A percentile compares a stretch with the other conserved stretches of the same genome.
phyloP scores from a whole-genome alignment of 1,284 basidiomycete species.

The Ceratobasidium sp. region DNA sequence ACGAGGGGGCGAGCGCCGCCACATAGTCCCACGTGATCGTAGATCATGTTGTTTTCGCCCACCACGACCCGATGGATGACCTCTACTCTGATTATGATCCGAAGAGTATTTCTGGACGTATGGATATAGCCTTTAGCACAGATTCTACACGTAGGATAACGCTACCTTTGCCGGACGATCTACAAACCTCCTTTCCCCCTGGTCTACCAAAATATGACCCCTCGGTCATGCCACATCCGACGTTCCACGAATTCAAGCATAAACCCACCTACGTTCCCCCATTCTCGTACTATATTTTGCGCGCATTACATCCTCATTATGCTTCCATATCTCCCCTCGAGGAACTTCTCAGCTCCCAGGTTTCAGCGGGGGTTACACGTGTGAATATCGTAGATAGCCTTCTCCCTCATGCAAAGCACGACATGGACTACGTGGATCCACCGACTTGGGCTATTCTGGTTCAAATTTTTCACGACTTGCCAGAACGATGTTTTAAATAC shows the following conservation, averaged over 20 bases:
- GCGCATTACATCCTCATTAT: slow-evolving; percentile 18
- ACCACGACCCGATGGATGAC: slow-evolving; percentile 13
- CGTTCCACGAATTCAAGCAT: slow-evolving; percentile 2
- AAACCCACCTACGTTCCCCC: slow-evolving; percentile 14
- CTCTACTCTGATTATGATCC: slow-evolving; percentile 35
- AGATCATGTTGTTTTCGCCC: background rate
- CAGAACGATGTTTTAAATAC: slow-evolving; percentile 23
- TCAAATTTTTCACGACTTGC: slow-evolving; percentile 22
- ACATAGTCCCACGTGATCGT: slow-evolving; percentile 25
- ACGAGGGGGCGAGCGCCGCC: background rate
- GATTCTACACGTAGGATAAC: slow-evolving; percentile 12
- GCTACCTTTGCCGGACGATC: background rate
- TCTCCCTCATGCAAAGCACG: slow-evolving; percentile 19
- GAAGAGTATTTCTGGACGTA: background rate
- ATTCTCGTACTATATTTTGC: slow-evolving; percentile 16
- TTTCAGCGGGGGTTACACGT: slow-evolving; percentile 4
- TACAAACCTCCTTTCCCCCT: slow-evolving; percentile 4
- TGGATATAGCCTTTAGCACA: background rate
- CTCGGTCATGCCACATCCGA: slow-evolving; percentile 13
- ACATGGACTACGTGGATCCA: slow-evolving; percentile 22
- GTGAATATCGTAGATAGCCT: slow-evolving; percentile 26
- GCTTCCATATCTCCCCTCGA: slow-evolving; percentile 13
- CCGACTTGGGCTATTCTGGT: slow-evolving; percentile 36
- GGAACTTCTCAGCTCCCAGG: background rate
- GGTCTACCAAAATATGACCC: slow-evolving; percentile 33